These are phyloP conservation scores for Candida lessepsii DNA, from an alignment of 805 yeast genomes.

Conservation along the genomic window DNA sequence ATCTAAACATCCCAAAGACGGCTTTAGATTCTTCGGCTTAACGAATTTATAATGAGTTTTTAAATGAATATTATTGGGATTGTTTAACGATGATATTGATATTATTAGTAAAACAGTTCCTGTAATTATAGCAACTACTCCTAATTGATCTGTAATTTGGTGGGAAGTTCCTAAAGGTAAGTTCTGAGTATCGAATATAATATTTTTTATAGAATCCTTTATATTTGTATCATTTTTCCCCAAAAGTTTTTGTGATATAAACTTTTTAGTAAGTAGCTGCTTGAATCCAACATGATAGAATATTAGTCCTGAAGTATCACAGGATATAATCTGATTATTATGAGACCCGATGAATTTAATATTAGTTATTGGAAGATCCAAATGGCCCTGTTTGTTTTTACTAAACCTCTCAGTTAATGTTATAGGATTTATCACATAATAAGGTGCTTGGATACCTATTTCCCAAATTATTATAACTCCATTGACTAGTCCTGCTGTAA, in stretches of 20 bases:
- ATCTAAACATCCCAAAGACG: conserved; percentile 31
- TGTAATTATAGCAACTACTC: conserved; percentile 61
- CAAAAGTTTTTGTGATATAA: conserved; percentile 47
- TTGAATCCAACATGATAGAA: conserved; percentile 64
- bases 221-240: conserved; percentile 42
- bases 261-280: conserved; percentile 51
- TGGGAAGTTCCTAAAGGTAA: conserved; percentile 61
- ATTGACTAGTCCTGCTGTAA: conserved; percentile 65
- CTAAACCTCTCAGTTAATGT: conserved; percentile 24
- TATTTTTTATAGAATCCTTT: conserved; percentile 14
- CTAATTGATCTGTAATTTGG: conserved; percentile 56
- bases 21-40: conserved; percentile 37
- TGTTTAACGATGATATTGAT: conserved; percentile 49
- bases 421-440: conserved; percentile 31
- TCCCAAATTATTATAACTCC: conserved; percentile 78
- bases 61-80: conserved; percentile 22
- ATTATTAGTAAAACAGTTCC: conserved; percentile 49
- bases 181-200: conserved; percentile 35
- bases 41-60: conserved; percentile 51
- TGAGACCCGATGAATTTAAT: conserved; percentile 30
- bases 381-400: conserved; percentile 30
- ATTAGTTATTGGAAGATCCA: conserved; percentile 23
- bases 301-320: conserved; percentile 43
- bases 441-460: conserved; percentile 51
- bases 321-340: conserved; percentile 28